These are phyloP conservation scores for Penstemon davidsonii DNA, from an alignment of 257 asterid species.

Conservation along the genomic window DNA sequence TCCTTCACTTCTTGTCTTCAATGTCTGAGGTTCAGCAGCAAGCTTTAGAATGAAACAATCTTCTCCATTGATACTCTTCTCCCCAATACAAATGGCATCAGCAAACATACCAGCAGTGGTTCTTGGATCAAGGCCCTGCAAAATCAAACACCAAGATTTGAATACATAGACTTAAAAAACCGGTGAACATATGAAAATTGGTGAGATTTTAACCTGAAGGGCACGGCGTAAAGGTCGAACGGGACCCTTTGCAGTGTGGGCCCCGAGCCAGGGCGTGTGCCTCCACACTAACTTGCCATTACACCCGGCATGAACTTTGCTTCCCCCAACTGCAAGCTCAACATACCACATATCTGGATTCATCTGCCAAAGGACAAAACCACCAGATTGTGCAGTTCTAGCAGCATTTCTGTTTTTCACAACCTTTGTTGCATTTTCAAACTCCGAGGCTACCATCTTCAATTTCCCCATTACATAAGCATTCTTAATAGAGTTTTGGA, in stretches of 20 bases:
- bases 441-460: constrained; percentile 87
- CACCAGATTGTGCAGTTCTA: constrained; percentile 84
- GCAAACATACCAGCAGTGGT: constrained; percentile 86
- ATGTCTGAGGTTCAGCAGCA: constrained; percentile 75
- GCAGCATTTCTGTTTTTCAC: constrained; percentile 72
- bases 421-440: constrained; percentile 81
- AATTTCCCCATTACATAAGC: constrained; percentile 90
- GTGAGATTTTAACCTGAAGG: constrained; percentile 59
- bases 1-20: constrained; percentile 92
- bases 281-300: constrained; percentile 95
- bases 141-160: neutral
- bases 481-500: constrained; percentile 64
- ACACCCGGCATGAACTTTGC: constrained; percentile 96
- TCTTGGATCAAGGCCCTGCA: constrained; percentile 93
- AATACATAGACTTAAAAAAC: neutral
- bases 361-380: constrained; percentile 95
- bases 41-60: constrained; percentile 95
- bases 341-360: constrained; percentile 91
- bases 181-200: neutral
- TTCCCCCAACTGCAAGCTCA: constrained; percentile 90
- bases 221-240: constrained; percentile 90
- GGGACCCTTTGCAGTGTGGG: constrained; percentile 90
- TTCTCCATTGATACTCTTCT: constrained; percentile 82
- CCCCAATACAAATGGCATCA: constrained; percentile 85
- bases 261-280: constrained; percentile 98